Evolutionary conservation across 2,329 filamentous ascomycete genomes (phyloP).

Genomic region (Ophiostoma populinum): DNA sequence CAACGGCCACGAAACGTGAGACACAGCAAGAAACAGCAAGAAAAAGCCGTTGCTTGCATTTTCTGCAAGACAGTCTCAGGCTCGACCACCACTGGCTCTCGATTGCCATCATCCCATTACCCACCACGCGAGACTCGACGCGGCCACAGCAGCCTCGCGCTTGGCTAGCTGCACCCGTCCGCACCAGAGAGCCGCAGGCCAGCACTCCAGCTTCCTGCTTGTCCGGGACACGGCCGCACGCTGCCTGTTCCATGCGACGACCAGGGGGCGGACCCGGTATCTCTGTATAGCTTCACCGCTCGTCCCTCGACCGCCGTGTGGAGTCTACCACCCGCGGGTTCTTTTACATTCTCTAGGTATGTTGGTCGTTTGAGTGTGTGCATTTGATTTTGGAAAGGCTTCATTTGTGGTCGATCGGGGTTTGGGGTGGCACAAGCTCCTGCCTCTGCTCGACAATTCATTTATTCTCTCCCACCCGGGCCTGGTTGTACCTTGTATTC

Average conservation of each 20-base stretch:
- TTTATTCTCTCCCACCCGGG: neutral
- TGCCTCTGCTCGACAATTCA: neutral
- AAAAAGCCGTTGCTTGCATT: neutral
- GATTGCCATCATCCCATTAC: neutral
- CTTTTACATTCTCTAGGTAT: neutral
- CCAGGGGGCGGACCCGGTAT: constrained; percentile 15
- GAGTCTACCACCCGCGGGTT: neutral
- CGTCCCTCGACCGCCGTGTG: constrained; percentile 3
- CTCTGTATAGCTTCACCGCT: constrained; percentile 18
- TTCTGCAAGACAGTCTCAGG: neutral
- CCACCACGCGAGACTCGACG: no score
- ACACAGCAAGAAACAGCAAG: neutral
- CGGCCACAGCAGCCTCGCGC: no score
- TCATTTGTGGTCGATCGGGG: constrained; percentile 1
- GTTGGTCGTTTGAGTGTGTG: constrained; percentile 2
- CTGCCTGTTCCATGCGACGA: constrained; percentile 21
- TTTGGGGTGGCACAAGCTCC: neutral
- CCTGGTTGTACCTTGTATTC: constrained; percentile 5
- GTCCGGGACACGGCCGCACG: constrained; percentile 6
- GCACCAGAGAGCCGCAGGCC: neutral
- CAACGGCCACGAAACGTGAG: no score
- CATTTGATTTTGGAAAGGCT: neutral
- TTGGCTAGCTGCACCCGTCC: neutral
- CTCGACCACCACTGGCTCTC: neutral
- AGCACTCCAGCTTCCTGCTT: constrained; percentile 4